phyloP scores from a whole-genome alignment of 1,139 yeast species.

The Blastobotrys buckinghamii region DNA sequence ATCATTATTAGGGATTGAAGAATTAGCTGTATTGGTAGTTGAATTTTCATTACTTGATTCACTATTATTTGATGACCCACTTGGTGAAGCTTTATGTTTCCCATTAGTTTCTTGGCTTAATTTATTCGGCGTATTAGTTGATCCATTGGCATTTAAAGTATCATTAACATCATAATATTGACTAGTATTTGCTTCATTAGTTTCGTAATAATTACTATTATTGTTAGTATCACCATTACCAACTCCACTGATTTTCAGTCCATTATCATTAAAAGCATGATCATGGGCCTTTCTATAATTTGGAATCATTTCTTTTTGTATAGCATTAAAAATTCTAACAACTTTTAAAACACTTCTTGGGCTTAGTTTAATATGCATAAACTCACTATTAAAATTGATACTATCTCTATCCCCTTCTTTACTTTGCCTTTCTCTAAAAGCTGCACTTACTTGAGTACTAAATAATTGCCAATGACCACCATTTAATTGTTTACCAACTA shows the following conservation, averaged over 20 bases:
- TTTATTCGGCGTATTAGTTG: too few species aligned
- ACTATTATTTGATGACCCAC: not conserved
- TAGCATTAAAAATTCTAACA: slow-evolving; percentile 1
- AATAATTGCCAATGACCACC: not conserved
- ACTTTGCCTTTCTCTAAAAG: slow-evolving; percentile 8
- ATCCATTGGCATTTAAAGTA: too few species aligned
- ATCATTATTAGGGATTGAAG: too few species aligned
- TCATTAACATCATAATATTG: too few species aligned
- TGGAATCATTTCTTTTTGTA: slow-evolving; percentile 1
- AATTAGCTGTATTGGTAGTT: slow-evolving; percentile 10
- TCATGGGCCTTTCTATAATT: not conserved
- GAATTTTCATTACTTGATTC: not conserved
- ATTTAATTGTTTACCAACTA: slow-evolving; percentile 7
- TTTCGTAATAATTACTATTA: not conserved
- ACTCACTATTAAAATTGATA: slow-evolving; percentile 10
- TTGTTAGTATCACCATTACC: not conserved
- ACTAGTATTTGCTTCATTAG: too few species aligned
- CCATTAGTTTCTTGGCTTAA: too few species aligned
- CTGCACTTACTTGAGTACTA: slow-evolving; percentile 8
- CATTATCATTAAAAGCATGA: too few species aligned
- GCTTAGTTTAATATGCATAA: slow-evolving; percentile 7
- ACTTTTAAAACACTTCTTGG: slow-evolving; percentile 5
- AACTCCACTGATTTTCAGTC: not conserved
- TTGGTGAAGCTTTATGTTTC: not conserved
- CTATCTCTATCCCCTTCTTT: slow-evolving; percentile 4